Conservation (phyloP, 805 yeast genomes). For the Cephaloascus fragrans region DNA sequence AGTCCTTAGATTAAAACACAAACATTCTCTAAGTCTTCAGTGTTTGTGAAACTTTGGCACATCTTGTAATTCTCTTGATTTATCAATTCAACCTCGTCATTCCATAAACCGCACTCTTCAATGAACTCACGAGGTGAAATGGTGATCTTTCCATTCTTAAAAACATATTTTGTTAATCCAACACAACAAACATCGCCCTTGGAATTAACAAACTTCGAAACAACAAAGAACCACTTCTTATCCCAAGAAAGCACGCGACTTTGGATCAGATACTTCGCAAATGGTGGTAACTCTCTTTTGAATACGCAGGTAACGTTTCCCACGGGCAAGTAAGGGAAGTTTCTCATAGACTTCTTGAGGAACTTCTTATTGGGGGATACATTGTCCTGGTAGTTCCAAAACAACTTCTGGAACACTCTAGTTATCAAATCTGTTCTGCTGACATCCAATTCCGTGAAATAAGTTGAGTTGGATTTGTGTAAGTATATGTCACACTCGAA, state of each 20-base stretch:
- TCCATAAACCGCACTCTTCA: conserved; percentile 43
- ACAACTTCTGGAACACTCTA: conserved; percentile 45
- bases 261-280: conserved; percentile 43
- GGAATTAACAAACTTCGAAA: conserved; percentile 44
- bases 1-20: no score
- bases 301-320: conserved; percentile 63
- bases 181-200: conserved; percentile 36
- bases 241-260: conserved; percentile 75
- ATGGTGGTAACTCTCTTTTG: conserved; percentile 65
- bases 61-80: conserved; percentile 27
- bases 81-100: conserved; percentile 35
- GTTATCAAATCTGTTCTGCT: conserved; percentile 59
- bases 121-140: conserved; percentile 56
- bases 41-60: conserved; percentile 26
- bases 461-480: conserved; percentile 84
- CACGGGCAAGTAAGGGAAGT: conserved; percentile 63
- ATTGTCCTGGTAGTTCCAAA: conserved; percentile 32
- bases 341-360: conserved; percentile 13
- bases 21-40: conserved; percentile 21
- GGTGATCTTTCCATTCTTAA: conserved; percentile 72
- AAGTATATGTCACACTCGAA: conserved; percentile 79
- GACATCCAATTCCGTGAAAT: conserved; percentile 72
- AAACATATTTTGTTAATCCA: conserved; percentile 69
- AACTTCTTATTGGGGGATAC: conserved; percentile 19
- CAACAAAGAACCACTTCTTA: conserved; percentile 71